These are phyloP conservation scores for Colletotrichum graminicola DNA, from an alignment of 2,329 filamentous ascomycete species.

Conservation along the genomic window DNA sequence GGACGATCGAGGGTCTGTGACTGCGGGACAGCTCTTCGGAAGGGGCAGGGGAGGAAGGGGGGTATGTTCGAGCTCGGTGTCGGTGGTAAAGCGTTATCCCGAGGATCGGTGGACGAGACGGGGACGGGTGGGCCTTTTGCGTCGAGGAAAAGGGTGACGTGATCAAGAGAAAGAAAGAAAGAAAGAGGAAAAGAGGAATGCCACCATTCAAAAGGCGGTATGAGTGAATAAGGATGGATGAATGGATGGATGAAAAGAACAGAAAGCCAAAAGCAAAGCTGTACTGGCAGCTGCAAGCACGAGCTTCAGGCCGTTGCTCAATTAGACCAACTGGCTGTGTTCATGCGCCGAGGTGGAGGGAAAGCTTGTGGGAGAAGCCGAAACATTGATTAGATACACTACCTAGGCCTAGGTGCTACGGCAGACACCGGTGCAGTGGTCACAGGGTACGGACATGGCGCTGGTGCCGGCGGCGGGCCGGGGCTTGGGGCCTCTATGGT, in stretches of 20 bases:
- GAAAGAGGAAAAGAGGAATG: neutral
- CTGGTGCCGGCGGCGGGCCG: conserved; percentile 12
- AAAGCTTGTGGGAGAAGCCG: neutral
- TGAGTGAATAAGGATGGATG: neutral
- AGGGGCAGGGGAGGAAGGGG: neutral
- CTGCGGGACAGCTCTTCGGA: conserved; percentile 3
- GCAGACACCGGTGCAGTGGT: neutral
- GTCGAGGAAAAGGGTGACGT: neutral
- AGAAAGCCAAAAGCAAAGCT: neutral
- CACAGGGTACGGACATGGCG: conserved; percentile 3
- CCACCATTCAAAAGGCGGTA: neutral
- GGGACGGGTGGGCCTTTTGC: conserved; percentile 10
- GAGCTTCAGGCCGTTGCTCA: conserved; percentile 10
- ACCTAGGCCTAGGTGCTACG: neutral
- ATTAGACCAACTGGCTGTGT: conserved; percentile 37
- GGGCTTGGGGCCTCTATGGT: neutral
- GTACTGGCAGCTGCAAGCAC: conserved; percentile 5
- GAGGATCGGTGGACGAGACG: conserved; percentile 38
- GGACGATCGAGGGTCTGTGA: conserved; percentile 7
- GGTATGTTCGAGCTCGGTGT: conserved; percentile 31
- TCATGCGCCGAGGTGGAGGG: conserved; percentile 37
- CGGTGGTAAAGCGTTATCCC: conserved; percentile 39
- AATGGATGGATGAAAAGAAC: neutral
- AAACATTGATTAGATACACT: neutral
- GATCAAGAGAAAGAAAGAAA: neutral